A percentile compares a stretch with the other conserved stretches of the same genome.
These are phyloP conservation scores for Pisolithus sp. DNA, from an alignment of 768 basidiomycete genomes.

Conservation along the genomic window DNA sequence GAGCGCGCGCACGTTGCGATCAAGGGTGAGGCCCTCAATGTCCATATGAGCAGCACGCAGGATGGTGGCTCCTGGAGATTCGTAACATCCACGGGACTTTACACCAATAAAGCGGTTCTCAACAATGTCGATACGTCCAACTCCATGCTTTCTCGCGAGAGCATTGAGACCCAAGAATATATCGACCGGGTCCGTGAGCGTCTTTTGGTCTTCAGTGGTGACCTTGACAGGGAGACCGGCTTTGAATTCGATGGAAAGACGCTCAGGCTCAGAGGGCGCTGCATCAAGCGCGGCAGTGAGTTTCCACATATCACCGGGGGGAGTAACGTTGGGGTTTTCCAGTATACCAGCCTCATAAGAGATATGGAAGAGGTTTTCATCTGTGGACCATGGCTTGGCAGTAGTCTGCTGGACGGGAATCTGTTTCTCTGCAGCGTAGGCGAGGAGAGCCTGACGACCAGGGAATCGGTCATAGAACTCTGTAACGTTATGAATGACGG, in stretches of 20 bases:
- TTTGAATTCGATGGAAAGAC: conserved; percentile 79
- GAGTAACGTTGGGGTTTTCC: conserved; percentile 92
- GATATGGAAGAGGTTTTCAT: conserved; percentile 99
- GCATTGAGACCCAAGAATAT: conserved; percentile 90
- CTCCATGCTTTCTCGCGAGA: conserved; percentile 89
- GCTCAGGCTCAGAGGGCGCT: conserved; percentile 75
- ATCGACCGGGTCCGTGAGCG: conserved; percentile 87
- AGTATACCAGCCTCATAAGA: conserved; percentile 99
- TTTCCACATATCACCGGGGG: conserved; percentile 99
- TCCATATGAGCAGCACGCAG: conserved; percentile 94
- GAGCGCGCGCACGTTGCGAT: conserved; percentile 91
- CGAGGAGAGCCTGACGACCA: conserved; percentile 88
- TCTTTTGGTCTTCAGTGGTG: conserved; percentile 44
- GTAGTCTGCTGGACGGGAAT: conserved; percentile 95
- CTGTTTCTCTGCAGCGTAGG: conserved; percentile 77
- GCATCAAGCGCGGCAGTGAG: conserved; percentile 78
- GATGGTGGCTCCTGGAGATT: conserved; percentile 94
- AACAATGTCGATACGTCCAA: conserved; percentile 97
- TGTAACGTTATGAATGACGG: conserved; percentile 18
- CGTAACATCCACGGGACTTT: conserved; percentile 99
- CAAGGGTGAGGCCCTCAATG: conserved; percentile 94
- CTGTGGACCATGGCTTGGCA: conserved; percentile 98
- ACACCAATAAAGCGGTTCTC: conserved; percentile 99
- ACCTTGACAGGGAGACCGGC: conserved; percentile 85
- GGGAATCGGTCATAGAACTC: conserved; percentile 98